phyloP scores from a whole-genome alignment of 2,329 filamentous ascomycete genomes.

The Pestalotiopsis sp. region DNA sequence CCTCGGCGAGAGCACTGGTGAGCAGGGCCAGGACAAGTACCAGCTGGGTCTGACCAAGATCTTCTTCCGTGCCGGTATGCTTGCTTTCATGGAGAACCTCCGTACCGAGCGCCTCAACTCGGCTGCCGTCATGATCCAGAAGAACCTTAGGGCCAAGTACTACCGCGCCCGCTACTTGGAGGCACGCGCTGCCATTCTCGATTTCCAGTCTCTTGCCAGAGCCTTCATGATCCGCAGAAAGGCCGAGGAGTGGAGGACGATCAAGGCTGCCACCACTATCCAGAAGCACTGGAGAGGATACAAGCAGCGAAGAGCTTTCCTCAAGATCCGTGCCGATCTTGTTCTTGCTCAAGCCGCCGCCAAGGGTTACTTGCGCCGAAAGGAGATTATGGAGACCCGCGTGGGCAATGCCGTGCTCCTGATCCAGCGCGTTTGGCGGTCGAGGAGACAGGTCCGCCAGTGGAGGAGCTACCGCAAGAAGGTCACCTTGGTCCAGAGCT shows the following conservation, averaged over 20 bases:
- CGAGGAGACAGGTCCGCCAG: conserved; percentile 72
- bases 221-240: conserved; percentile 77
- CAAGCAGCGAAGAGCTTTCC: conserved; percentile 82
- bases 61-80: conserved; percentile 98
- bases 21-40: conserved; percentile 83
- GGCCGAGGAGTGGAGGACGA: conserved; percentile 78
- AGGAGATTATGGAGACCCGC: conserved; percentile 90
- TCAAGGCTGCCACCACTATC: conserved; percentile 90
- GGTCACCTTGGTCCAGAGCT: conserved; percentile 84
- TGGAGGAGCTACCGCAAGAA: conserved; percentile 92
- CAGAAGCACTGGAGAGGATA: conserved; percentile 94
- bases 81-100: conserved; percentile 94
- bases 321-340: conserved; percentile 78
- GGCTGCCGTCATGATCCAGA: conserved; percentile 97
- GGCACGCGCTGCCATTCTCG: conserved; percentile 78
- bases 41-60: conserved; percentile 98
- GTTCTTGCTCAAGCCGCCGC: conserved; percentile 86
- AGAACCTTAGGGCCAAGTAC: conserved; percentile 95
- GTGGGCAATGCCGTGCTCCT: conserved; percentile 87
- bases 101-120: conserved; percentile 88
- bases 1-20: conserved; percentile 72
- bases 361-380: conserved; percentile 89
- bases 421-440: conserved; percentile 90
- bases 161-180: conserved; percentile 91
- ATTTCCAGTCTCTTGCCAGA: conserved; percentile 76